Percentiles rank a stretch among this genome's conserved stretches.
Evolutionary conservation across 2,329 filamentous ascomycete species (phyloP).

Genomic region (Hortaea sp.): DNA sequence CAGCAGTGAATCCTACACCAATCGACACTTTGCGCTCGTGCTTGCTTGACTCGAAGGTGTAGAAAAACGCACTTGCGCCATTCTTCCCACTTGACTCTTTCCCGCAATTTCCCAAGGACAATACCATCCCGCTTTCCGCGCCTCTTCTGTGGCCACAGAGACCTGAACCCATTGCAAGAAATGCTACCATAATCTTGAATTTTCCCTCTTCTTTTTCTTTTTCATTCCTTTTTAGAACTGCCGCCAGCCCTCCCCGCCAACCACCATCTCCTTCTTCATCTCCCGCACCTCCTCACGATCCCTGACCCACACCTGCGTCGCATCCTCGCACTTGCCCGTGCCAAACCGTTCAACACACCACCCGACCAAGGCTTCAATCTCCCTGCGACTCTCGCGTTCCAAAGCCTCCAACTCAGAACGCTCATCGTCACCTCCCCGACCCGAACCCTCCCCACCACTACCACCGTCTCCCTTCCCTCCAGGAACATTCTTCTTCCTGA

Average conservation of each 20-base stretch:
- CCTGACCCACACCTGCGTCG: constrained; percentile 33
- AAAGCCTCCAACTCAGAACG: constrained; percentile 13
- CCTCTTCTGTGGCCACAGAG: no score
- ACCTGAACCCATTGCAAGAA: no score
- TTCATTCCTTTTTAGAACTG: constrained; percentile 27
- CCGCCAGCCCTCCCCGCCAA: constrained; percentile 34
- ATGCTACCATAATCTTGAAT: no score
- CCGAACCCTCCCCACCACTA: constrained; percentile 8
- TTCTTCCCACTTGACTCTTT: no score
- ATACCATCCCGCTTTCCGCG: no score
- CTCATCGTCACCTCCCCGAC: constrained; percentile 10
- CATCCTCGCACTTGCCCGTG: constrained; percentile 32
- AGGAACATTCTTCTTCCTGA: constrained; percentile 16
- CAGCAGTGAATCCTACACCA: no score
- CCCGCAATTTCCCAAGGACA: no score
- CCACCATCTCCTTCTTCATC: constrained; percentile 35
- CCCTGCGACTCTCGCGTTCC: constrained; percentile 26
- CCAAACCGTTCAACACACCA: constrained; percentile 40
- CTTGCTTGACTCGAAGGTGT: no score
- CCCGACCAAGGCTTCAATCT: constrained; percentile 32
- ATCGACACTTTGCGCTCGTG: no score
- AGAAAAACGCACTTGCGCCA: no score
- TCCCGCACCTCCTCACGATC: constrained; percentile 31
- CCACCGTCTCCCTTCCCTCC: no score
- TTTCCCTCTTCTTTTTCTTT: no score